A percentile compares a stretch with the other conserved stretches of the same genome.
phyloP scores from a whole-genome alignment of 805 yeast genomes.

The Cyberlindnera mrakii region DNA sequence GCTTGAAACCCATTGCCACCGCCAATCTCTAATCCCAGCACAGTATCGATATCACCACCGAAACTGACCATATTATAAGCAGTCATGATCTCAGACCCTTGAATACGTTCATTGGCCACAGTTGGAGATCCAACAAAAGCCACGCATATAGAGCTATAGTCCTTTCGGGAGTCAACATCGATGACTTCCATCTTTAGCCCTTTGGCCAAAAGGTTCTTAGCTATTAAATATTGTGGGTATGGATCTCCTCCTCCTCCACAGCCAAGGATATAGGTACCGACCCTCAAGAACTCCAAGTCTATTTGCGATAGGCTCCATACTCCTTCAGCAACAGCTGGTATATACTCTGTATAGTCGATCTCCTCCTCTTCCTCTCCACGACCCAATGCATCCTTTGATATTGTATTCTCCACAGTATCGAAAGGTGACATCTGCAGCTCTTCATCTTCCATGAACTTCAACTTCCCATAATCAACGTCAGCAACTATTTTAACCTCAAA shows the following conservation, averaged over 20 bases:
- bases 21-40: slow-evolving; percentile 37
- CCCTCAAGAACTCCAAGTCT: slow-evolving; percentile 35
- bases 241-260: slow-evolving; percentile 52
- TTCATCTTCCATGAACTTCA: slow-evolving; percentile 6
- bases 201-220: slow-evolving; percentile 26
- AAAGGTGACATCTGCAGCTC: not conserved
- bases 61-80: slow-evolving; percentile 25
- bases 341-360: slow-evolving; percentile 18
- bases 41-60: slow-evolving; percentile 25
- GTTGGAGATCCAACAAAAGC: slow-evolving; percentile 44
- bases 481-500: slow-evolving; percentile 36
- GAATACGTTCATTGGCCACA: slow-evolving; percentile 37
- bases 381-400: slow-evolving; percentile 10
- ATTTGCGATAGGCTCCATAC: slow-evolving; percentile 30
- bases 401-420: slow-evolving; percentile 3
- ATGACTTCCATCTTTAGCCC: slow-evolving; percentile 34
- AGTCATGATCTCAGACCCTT: slow-evolving; percentile 32
- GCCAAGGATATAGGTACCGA: slow-evolving; percentile 43
- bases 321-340: slow-evolving; percentile 26
- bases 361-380: not conserved
- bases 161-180: slow-evolving; percentile 17
- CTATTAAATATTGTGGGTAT: slow-evolving; percentile 33
- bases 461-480: slow-evolving; percentile 35
- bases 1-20: slow-evolving; percentile 37
- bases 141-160: slow-evolving; percentile 21